phyloP scores from a whole-genome alignment of 306 rosid genomes.

The Cicer cuneatum region DNA sequence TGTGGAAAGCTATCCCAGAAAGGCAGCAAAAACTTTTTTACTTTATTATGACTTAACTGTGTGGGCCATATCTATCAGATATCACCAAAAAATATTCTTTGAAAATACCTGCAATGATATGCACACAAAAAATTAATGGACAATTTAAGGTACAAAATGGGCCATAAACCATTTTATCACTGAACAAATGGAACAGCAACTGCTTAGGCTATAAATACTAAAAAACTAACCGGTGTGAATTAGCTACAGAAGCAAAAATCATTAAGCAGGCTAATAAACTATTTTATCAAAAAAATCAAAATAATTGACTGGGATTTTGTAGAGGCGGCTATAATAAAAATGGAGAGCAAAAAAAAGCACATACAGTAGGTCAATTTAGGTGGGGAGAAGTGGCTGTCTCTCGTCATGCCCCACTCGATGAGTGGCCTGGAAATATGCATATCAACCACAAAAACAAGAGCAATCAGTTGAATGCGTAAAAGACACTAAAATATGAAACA shows the following conservation, averaged over 20 bases:
- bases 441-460: conserved; percentile 11
- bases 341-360: conserved; percentile 24
- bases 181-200: conserved; percentile 20
- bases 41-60: conserved; percentile 51
- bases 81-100: conserved; percentile 53
- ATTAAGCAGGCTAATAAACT: conserved; percentile 25
- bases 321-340: conserved; percentile 19
- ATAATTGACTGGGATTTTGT: neutral
- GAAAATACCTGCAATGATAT: conserved; percentile 52
- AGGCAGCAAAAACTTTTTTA: conserved; percentile 44
- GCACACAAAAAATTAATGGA: conserved; percentile 28
- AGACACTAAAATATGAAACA: conserved; percentile 20
- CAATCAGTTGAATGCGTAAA: conserved; percentile 10
- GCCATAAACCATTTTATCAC: conserved; percentile 34
- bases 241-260: conserved; percentile 14
- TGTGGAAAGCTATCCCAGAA: conserved; percentile 45
- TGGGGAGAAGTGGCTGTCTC: conserved; percentile 93
- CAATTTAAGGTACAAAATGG: conserved; percentile 12
- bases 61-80: conserved; percentile 45
- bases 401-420: conserved; percentile 79
- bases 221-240: neutral
- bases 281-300: conserved; percentile 7
- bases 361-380: conserved; percentile 57
- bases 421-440: conserved; percentile 63
- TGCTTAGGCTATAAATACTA: conserved; percentile 12